These are phyloP conservation scores for Williopsis jadinii DNA, from an alignment of 1,139 yeast genomes.

Conservation along the genomic window DNA sequence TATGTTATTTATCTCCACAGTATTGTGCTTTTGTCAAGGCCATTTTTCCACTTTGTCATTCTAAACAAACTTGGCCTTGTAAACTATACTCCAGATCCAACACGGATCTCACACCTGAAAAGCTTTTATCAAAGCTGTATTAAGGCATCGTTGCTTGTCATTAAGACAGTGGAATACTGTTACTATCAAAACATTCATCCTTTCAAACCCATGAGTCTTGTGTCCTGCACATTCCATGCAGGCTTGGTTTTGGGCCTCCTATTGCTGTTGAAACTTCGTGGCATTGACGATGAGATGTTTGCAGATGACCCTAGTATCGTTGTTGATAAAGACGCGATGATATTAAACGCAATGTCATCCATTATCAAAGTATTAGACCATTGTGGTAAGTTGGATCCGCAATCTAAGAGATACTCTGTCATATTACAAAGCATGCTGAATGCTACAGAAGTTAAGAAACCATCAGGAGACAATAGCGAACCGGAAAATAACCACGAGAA, in stretches of 20 bases:
- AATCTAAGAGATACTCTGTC: slow-evolving; percentile 19
- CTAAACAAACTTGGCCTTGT: slow-evolving; percentile 20
- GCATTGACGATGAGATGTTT: slow-evolving; percentile 17
- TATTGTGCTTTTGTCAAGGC: slow-evolving; percentile 37
- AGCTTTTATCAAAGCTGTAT: slow-evolving; percentile 32
- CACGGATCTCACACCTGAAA: slow-evolving; percentile 15
- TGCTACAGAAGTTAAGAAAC: slow-evolving; percentile 8
- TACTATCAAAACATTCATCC: slow-evolving; percentile 26
- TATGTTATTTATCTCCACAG: slow-evolving; percentile 37
- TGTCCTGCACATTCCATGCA: slow-evolving; percentile 24
- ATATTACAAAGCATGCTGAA: slow-evolving; percentile 18
- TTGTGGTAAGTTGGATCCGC: slow-evolving; percentile 22
- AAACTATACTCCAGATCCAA: slow-evolving; percentile 11
- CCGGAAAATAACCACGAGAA: slow-evolving; percentile 7
- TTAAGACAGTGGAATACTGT: slow-evolving; percentile 28
- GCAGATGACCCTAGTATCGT: slow-evolving; percentile 8
- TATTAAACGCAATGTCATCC: slow-evolving; percentile 18
- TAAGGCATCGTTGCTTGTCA: slow-evolving; percentile 32
- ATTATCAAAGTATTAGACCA: slow-evolving; percentile 19
- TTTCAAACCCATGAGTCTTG: slow-evolving; percentile 25
- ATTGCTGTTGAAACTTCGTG: slow-evolving; percentile 14
- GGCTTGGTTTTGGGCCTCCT: slow-evolving; percentile 24
- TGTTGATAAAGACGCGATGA: slow-evolving; percentile 11
- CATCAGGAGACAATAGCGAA: slow-evolving; percentile 3
- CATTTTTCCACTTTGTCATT: slow-evolving; percentile 36